Percentiles rank a stretch among this genome's conserved stretches.
These are phyloP conservation scores for Russula earlei DNA, from an alignment of 768 basidiomycete genomes.

Conservation along the genomic window DNA sequence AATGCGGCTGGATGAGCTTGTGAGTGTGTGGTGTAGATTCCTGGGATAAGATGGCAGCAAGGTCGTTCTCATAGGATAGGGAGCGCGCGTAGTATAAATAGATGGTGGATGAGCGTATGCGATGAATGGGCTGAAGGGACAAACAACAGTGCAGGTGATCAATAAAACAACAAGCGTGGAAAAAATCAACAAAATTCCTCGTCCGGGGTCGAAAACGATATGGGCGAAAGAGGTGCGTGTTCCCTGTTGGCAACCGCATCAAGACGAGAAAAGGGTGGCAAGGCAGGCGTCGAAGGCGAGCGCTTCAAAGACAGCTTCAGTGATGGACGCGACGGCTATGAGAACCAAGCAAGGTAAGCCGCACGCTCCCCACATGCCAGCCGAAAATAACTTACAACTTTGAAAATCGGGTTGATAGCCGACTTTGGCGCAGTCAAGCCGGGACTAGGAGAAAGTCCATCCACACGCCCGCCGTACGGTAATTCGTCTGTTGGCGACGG, in stretches of 20 bases:
- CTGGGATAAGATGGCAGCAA: constrained; percentile 18
- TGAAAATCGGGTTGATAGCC: constrained; percentile 79
- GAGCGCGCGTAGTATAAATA: constrained; percentile 16
- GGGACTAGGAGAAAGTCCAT: constrained; percentile 53
- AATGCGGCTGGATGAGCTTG: constrained; percentile 12
- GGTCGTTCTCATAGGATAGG: background rate
- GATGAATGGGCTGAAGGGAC: constrained; percentile 11
- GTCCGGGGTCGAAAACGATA: constrained; percentile 54
- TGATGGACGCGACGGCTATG: constrained; percentile 46
- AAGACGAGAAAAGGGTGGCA: constrained; percentile 73
- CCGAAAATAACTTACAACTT: constrained; percentile 57
- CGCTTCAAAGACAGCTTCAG: constrained; percentile 26
- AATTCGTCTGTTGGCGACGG: constrained; percentile 17
- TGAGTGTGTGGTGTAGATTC: constrained; percentile 14
- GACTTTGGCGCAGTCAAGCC: constrained; percentile 48
- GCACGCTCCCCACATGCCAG: background rate
- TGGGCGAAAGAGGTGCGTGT: constrained; percentile 61
- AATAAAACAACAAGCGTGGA: constrained; percentile 11
- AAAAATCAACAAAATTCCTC: constrained; percentile 26
- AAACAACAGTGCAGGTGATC: constrained; percentile 20
- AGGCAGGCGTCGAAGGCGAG: constrained; percentile 36
- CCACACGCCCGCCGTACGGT: constrained; percentile 35
- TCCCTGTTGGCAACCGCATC: constrained; percentile 79
- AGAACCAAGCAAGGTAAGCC: constrained; percentile 10
- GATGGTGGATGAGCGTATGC: constrained; percentile 17